Evolutionary conservation across 2,329 filamentous ascomycete genomes (phyloP).

Genomic region (Incumbomyces delicatus): DNA sequence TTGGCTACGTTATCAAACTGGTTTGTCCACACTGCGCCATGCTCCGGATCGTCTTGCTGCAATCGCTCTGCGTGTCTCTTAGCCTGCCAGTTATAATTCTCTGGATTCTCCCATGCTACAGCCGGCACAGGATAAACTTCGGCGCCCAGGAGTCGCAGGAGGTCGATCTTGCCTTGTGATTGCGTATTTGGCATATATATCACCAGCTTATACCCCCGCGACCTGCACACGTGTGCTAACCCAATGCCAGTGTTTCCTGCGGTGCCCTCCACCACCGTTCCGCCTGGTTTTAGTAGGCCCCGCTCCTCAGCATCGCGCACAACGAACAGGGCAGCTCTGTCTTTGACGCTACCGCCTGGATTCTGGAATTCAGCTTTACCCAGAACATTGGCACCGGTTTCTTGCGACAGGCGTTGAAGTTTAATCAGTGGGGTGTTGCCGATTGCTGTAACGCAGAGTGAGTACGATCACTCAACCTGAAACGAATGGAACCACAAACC

Average conservation of each 20-base stretch:
- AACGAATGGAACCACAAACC: constrained; percentile 43
- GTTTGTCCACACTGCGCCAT: constrained; percentile 95
- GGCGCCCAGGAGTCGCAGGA: constrained; percentile 79
- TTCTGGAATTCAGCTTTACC: constrained; percentile 99
- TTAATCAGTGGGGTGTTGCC: constrained; percentile 94
- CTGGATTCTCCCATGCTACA: constrained; percentile 85
- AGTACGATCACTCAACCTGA: not conserved
- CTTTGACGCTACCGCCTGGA: constrained; percentile 91
- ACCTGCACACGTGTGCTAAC: constrained; percentile 89
- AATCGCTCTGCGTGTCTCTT: constrained; percentile 72
- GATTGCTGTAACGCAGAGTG: constrained; percentile 54
- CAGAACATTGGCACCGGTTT: constrained; percentile 87
- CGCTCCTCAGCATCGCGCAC: constrained; percentile 87
- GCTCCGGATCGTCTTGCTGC: constrained; percentile 26
- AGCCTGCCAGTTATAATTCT: constrained; percentile 98
- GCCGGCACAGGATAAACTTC: constrained; percentile 95
- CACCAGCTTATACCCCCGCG: constrained; percentile 83
- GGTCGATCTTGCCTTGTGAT: constrained; percentile 93
- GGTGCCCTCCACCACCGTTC: constrained; percentile 93
- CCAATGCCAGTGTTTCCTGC: constrained; percentile 98
- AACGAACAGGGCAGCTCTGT: constrained; percentile 88
- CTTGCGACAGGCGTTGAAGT: constrained; percentile 73
- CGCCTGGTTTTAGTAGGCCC: constrained; percentile 71
- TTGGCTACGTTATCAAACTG: constrained; percentile 98
- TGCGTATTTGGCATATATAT: constrained; percentile 99